phyloP scores from a whole-genome alignment of 2,329 filamentous ascomycete species.

The Verticillium nonalfalfae region DNA sequence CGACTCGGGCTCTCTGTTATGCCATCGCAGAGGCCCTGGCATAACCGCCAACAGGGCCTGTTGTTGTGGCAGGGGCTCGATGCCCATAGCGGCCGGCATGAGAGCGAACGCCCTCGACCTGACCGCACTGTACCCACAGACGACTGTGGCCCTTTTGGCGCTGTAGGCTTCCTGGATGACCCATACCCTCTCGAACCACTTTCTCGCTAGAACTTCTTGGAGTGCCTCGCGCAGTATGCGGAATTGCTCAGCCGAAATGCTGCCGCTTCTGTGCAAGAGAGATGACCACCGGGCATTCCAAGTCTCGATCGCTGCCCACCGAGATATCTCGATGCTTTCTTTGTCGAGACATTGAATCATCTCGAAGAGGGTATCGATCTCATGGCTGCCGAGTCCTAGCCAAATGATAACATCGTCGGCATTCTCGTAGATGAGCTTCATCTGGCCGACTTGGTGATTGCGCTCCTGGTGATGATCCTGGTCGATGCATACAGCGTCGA shows the following conservation, averaged over 20 bases:
- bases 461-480: not conserved
- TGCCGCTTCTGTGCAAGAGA: not conserved
- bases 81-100: not conserved
- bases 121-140: not conserved
- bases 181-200: conserved; percentile 3
- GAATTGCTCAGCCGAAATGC: not conserved
- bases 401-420: conserved; percentile 4
- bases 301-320: not conserved
- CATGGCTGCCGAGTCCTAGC: not conserved
- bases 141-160: not conserved
- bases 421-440: conserved; percentile 5
- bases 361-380: not conserved
- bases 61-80: not conserved
- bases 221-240: not conserved
- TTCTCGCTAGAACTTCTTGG: not conserved
- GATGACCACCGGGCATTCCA: not conserved
- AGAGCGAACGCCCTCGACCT: not conserved
- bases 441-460: conserved; percentile 4
- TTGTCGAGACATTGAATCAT: not conserved
- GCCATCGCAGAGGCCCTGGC: not conserved
- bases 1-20: not conserved
- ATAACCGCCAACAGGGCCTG: conserved; percentile 2
- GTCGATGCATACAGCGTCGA: conserved; percentile 10
- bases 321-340: not conserved
- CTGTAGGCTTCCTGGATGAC: conserved; percentile 4